These are phyloP conservation scores for Fusarium penzigii DNA, from an alignment of 2,329 filamentous ascomycete genomes.

Conservation along the genomic window DNA sequence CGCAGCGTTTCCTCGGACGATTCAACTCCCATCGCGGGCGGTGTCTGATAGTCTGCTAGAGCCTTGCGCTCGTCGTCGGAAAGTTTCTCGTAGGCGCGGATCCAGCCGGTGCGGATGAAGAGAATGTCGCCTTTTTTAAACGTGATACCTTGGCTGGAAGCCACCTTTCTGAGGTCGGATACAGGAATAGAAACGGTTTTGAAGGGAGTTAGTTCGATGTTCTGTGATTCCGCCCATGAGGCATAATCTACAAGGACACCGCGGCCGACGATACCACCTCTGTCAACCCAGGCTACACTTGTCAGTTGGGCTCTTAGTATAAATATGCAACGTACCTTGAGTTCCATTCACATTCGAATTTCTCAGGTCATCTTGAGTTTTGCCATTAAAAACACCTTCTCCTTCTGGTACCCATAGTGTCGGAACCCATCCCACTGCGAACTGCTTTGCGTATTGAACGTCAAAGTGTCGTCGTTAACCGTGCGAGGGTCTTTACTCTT, in stretches of 20 bases:
- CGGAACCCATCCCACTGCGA: slow-evolving; percentile 43
- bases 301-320: neutral
- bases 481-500: slow-evolving; percentile 29
- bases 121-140: slow-evolving; percentile 56
- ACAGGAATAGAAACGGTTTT: slow-evolving; percentile 44
- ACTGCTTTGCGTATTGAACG: slow-evolving; percentile 40
- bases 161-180: slow-evolving; percentile 44
- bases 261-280: slow-evolving; percentile 49
- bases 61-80: slow-evolving; percentile 38
- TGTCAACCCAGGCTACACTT: slow-evolving; percentile 14
- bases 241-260: slow-evolving; percentile 56
- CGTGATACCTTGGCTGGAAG: slow-evolving; percentile 42
- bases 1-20: slow-evolving; percentile 48
- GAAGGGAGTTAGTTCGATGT: slow-evolving; percentile 41
- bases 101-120: slow-evolving; percentile 56
- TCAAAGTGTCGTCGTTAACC: slow-evolving; percentile 36
- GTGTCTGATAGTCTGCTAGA: slow-evolving; percentile 32
- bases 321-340: slow-evolving; percentile 20
- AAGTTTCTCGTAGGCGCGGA: slow-evolving; percentile 42
- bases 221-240: slow-evolving; percentile 42
- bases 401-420: slow-evolving; percentile 40
- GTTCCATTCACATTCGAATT: slow-evolving; percentile 31
- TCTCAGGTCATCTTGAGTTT: slow-evolving; percentile 46
- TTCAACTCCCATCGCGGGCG: slow-evolving; percentile 45
- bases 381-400: slow-evolving; percentile 37